Evolutionary conservation across 2,329 filamentous ascomycete genomes (phyloP), one percentile per base, ranked within the genome.

Genomic region (Colletotrichum lupini): DNA sequence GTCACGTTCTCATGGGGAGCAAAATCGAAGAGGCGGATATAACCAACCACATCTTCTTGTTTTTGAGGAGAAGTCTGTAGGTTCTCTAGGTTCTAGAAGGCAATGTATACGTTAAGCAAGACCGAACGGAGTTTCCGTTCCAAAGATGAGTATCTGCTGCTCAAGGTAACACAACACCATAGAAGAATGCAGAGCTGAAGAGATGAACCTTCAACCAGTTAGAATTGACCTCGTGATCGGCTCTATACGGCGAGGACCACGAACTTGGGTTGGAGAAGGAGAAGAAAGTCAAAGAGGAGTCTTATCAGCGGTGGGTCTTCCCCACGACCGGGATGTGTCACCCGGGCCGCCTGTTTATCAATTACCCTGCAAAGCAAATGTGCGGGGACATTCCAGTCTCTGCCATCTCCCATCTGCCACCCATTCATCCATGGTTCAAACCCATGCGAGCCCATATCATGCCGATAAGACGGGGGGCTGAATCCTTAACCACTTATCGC

Each of bases 271-370:
- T 49, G 42, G 42, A n/a, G 42, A 22, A 49, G 19, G 42, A 49
- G 16, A 19, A 49, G 42, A 49, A 49, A 49, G 19, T 49, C 19
- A 49, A 49, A 22, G 19, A n/a, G 42, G 42, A 49, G n/a, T 16
- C 28, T 59, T 22, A 8, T 24, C 16, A 3, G 37, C 9, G 22
- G 60, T 52, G 60, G 67, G 61, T 28, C 52, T 22, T 59, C 55
- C 68, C 46, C 55, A 32, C 56, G 55, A 19, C 61, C 28, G 37
- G 68, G 55, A 70, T 58, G 26, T 26, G 22, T 59, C 67, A 61
- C 24, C 63, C 62, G 22, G 67, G n/a, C 56, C 63, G 62, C n/a
- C 24, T 46, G 19, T 52, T 35, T 22, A 22, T 60, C 63, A 28
- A 28, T 42, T 60, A 56, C 32, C 28, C 58, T 63, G 24, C 28